phyloP scores from a whole-genome alignment of 73 alveolate genomes.

The Breviolum minutum region DNA sequence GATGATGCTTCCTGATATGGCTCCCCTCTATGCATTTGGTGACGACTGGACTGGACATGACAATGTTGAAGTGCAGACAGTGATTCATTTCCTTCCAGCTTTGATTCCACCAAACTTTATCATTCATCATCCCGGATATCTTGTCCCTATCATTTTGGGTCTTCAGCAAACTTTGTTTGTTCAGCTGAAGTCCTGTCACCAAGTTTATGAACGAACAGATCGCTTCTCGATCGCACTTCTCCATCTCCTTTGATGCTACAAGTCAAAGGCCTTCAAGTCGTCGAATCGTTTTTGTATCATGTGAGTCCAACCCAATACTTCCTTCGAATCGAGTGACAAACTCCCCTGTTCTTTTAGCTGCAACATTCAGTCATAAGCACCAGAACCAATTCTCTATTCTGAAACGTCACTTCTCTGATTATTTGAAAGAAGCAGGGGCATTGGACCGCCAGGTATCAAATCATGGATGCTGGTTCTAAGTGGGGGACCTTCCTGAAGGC shows the following conservation, averaged over 20 bases:
- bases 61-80: too few species aligned
- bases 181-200: background rate
- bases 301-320: too few species aligned
- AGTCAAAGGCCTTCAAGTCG: conserved; percentile 18
- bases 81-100: background rate
- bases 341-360: too few species aligned
- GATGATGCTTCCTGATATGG: conserved; percentile 84
- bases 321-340: too few species aligned
- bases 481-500: conserved; percentile 89
- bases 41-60: background rate
- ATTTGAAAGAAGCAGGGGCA: too few species aligned
- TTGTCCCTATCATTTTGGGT: too few species aligned
- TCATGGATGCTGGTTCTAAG: conserved; percentile 89
- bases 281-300: too few species aligned
- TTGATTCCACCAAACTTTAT: background rate
- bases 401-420: too few species aligned
- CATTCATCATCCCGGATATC: too few species aligned
- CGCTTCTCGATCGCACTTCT: conserved; percentile 82
- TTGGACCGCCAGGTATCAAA: conserved; percentile 35
- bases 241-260: conserved; percentile 22
- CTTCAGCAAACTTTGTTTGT: too few species aligned
- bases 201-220: conserved; percentile 83
- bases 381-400: too few species aligned
- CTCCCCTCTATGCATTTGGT: background rate
- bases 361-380: too few species aligned